Evolutionary conservation across 352 stramenopile genomes (phyloP), one percentile per base, ranked within the genome.

Genomic region (Thraustochytrium sp.): DNA sequence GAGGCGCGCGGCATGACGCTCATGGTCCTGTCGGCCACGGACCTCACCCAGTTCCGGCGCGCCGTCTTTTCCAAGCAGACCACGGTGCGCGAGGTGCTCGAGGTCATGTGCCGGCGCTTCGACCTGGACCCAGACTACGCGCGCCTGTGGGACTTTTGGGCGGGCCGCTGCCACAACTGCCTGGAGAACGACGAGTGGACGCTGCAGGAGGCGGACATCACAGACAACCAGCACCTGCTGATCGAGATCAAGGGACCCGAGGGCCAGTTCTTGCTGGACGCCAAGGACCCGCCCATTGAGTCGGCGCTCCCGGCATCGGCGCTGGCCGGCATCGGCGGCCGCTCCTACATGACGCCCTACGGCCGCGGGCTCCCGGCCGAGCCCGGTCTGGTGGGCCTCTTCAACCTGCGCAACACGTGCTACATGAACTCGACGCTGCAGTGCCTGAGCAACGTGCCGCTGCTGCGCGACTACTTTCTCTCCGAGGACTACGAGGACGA

Each of bases 351-450:
- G 59, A 44, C 21, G 62, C 5, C 38, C 16, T 49, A 75, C 51
- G 9, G 42, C 16, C 29, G 72, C 26, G 21, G 63, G n/a, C 11
- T 29, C 4, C 49, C 77, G 26, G 63, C n/a, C 26, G 34, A 62
- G 34, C 48, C 87, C 82, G 90, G 89, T 54, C 88, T 90, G 36
- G 88, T 91, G 18, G 90, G 89, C 0, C 87, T 94, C 0, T 89
- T 93, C 65, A 94, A 94, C 59, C 87, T 93, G 21, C 90, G 90
- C 29, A 94, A 94, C 82, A 93, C 91, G 21, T 94, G 91, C 85
- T 95, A 93, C 56, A 93, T 95, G 90, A 95, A 95, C 78, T 93
- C 89, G 74, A 93, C 89, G 78, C 85, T 95, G 4, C 91, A 95
- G 86, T 95, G 91, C 59, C 87, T 94, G 72, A 93, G 64, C 75